Evolutionary conservation across 2,329 filamentous ascomycete species (phyloP).

Genomic region (Leptodontidium sp.): DNA sequence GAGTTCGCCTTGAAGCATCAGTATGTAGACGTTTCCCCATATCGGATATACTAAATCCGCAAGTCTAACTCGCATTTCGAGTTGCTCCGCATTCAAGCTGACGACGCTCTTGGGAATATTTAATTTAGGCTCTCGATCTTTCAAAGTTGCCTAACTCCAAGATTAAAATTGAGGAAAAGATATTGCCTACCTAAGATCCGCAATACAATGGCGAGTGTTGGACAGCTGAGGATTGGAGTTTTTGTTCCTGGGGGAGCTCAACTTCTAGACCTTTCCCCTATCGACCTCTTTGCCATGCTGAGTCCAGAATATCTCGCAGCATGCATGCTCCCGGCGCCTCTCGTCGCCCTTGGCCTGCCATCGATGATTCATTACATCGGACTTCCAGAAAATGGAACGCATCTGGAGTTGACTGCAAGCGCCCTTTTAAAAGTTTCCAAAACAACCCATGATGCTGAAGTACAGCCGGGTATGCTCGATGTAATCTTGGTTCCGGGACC

Average conservation of each 20-base stretch:
- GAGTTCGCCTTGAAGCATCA: neutral
- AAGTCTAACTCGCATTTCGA: too few relatives aligned
- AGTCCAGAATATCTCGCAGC: constrained; percentile 55
- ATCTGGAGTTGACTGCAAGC: constrained; percentile 54
- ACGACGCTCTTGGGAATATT: neutral
- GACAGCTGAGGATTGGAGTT: constrained; percentile 56
- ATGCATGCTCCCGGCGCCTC: constrained; percentile 48
- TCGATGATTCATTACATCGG: constrained; percentile 58
- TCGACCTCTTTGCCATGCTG: constrained; percentile 59
- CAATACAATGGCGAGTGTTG: constrained; percentile 23
- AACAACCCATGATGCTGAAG: constrained; percentile 54
- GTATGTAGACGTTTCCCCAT: neutral
- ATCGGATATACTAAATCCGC: constrained; percentile 25
- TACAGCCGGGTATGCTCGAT: constrained; percentile 60
- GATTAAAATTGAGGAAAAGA: neutral
- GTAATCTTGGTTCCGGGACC: constrained; percentile 60
- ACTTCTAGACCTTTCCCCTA: constrained; percentile 58
- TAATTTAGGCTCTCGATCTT: neutral
- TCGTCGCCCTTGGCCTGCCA: constrained; percentile 53
- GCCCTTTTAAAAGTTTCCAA: constrained; percentile 53
- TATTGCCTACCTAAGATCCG: neutral
- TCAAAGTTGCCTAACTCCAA: neutral
- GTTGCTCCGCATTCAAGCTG: neutral
- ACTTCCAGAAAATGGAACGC: constrained; percentile 47
- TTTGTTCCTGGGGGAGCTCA: constrained; percentile 58